Evolutionary conservation across 768 basidiomycete species (phyloP), one percentile per base, ranked within the genome.

Genomic region (Pisolithus tinctorius): DNA sequence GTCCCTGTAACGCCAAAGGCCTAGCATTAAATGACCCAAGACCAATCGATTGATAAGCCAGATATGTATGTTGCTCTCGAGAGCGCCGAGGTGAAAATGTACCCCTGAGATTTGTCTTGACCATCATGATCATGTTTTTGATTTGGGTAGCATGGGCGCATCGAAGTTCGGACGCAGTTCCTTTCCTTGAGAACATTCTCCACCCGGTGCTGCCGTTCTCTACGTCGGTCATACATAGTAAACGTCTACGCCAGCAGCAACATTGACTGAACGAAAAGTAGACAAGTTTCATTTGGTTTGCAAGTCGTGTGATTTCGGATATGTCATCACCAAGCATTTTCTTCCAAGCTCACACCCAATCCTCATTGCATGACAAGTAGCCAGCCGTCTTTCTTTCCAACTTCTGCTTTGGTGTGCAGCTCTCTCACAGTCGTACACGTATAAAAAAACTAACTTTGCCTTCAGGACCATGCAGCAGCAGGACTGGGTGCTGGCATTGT

Each of bases 401-500:
- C 66, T 16, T 29, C 72, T 40, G 69, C 71, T 20, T 56, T 72
- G 38, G 68, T 69, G 27, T 53, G 53, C 45, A 45, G 48, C 34
- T 20, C 40, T 48, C 37, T 38, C 38, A 39, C 9, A 14, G 6
- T 13, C 23, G 4, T n/a, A 49, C n/a, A 16, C 16, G n/a, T 34
- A 20, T 20, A 20, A 20, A 20, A 38, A 6, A 13, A 27, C 9
- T 30, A 16, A 48, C 16, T 30, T 31, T 30, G n/a, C 17, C 20
- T 36, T 13, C 59, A 95, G 91, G 96, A 98, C 69, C 93, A 97
- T 83, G 93, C 95, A 30, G 82, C 83, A 48, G 91, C 93, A 41
- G 96, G 96, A 50, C 79, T 98, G 47, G 86, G 89, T 47, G 94
- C 96, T 37, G 96, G 96, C 51, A 83, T 91, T 58, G 84, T 86